phyloP scores from a whole-genome alignment of 2,329 filamentous ascomycete genomes.

The Penicillium expansum region DNA sequence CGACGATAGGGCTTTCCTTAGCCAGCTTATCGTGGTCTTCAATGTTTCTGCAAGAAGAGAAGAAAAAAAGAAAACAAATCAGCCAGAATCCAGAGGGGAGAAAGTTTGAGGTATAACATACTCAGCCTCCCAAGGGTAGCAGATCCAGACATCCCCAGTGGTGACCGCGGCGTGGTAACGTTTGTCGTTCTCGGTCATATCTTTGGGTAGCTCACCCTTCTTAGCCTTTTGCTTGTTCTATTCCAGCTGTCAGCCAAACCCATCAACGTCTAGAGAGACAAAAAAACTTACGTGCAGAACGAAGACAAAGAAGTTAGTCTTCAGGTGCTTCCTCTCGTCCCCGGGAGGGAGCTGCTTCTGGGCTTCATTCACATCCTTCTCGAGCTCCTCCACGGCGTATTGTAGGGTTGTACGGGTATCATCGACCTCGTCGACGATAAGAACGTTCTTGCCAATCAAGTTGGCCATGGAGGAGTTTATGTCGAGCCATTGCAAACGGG shows the following conservation, averaged over 20 bases:
- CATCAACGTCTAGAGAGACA: neutral
- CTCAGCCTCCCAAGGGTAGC: conserved; percentile 96
- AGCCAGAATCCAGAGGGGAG: conserved; percentile 7
- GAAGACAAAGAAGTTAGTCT: conserved; percentile 90
- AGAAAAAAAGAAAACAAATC: conserved; percentile 22
- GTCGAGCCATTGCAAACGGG: conserved; percentile 97
- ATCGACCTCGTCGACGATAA: conserved; percentile 94
- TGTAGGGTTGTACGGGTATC: conserved; percentile 92
- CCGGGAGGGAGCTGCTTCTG: conserved; percentile 68
- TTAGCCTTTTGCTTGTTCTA: conserved; percentile 97
- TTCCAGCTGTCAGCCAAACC: conserved; percentile 8
- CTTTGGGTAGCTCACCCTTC: conserved; percentile 78
- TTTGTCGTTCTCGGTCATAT: conserved; percentile 66
- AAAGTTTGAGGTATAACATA: conserved; percentile 38
- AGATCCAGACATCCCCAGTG: conserved; percentile 94
- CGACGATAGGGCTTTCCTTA: conserved; percentile 38
- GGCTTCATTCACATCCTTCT: conserved; percentile 89
- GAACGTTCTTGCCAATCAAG: conserved; percentile 82
- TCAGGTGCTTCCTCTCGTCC: conserved; percentile 67
- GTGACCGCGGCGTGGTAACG: conserved; percentile 83
- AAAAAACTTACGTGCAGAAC: conserved; percentile 74
- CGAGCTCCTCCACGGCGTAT: conserved; percentile 86
- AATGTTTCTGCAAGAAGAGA: conserved; percentile 61
- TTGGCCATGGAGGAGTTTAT: conserved; percentile 82
- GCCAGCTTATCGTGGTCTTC: conserved; percentile 82